Base-by-base conservation (phyloP, 2,329 filamentous ascomycete species). In the Zymoseptoria passerinii region DNA sequence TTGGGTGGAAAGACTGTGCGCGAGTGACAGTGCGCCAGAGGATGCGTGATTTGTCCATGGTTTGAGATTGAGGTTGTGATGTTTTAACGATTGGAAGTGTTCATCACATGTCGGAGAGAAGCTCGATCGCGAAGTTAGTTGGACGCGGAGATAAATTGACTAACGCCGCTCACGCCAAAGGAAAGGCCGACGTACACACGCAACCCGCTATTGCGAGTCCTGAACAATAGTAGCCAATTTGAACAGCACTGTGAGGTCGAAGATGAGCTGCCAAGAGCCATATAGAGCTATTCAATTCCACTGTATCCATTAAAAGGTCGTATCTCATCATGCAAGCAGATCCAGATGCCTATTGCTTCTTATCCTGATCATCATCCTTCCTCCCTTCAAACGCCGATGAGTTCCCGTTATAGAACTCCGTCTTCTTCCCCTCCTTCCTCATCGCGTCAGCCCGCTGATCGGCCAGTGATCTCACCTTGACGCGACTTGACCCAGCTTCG, bases 351-450 rank as follows among this genome's bases (percentile, higher is more conserved):
- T 16, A 44, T 23, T 23, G 23, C 53, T 57, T 57, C 57, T 52
- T 59, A 16, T 58, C 66, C 49, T 77, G 78, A 27, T 83, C 80
- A 53, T 86, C 80, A 63, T 86, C 82, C 40, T 81, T 81, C 54
- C 74, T 71, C 28, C 72, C 57, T 56, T 66, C 63, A 64, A 77
- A 74, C 76, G 83, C 74, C 78, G 92, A 89, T 71, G 89, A 89
- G 69, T 96, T 96, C 1, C 92, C 92, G 68, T 96, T 96, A 70
- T 96, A 96, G 52, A 95, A 82, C 68, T 95, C 87, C 50, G 78
- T 77, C 48, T 79, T 76, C 61, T 82, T 77, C 19, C 80, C 76
- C 48, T 80, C 69, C 63, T 58, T 59, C 58, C 65, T 69, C 52
- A 64, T 66, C 7, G 52, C 63, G 55, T 69, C 70, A 16, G 65